These are phyloP conservation scores for Amanita brunnescens DNA, from an alignment of 768 basidiomycete species.

Conservation along the genomic window DNA sequence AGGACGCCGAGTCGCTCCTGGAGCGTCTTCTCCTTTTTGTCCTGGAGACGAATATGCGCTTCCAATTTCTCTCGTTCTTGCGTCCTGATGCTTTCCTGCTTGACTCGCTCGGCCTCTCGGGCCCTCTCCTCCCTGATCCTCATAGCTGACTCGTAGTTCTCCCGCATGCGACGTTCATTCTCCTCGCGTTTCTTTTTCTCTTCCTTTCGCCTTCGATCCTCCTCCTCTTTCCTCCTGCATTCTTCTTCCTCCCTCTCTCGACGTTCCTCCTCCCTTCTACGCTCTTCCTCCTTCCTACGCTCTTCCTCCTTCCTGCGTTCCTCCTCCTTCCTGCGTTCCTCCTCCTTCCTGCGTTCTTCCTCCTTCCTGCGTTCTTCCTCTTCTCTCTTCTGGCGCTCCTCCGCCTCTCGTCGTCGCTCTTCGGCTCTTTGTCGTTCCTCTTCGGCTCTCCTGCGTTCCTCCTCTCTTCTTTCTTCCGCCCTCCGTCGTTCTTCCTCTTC, in stretches of 20 bases:
- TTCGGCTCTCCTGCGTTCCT: neutral
- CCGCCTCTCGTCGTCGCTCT: neutral
- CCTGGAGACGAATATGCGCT: neutral
- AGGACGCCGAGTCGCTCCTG: neutral
- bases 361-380: neutral
- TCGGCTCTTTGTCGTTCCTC: neutral
- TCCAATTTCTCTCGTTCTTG: slow-evolving; percentile 5
- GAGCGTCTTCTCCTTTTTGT: neutral
- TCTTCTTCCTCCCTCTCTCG: neutral
- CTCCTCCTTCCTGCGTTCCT: neutral
- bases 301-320: too few relatives aligned
- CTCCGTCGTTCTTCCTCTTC: neutral
- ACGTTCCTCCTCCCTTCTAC: neutral
- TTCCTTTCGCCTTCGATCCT: neutral
- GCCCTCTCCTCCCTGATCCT: slow-evolving; percentile 5
- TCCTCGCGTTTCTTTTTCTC: neutral
- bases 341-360: neutral
- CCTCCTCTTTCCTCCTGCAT: neutral
- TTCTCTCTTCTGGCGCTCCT: too few relatives aligned
- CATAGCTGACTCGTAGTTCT: slow-evolving; percentile 3
- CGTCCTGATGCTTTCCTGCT: slow-evolving; percentile 1
- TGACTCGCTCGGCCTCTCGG: slow-evolving; percentile 1
- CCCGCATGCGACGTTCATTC: neutral
- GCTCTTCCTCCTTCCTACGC: neutral
- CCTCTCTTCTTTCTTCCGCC: neutral